Evolutionary conservation across 2,329 filamentous ascomycete species (phyloP).

Genomic region (Penicillium vulpinum): DNA sequence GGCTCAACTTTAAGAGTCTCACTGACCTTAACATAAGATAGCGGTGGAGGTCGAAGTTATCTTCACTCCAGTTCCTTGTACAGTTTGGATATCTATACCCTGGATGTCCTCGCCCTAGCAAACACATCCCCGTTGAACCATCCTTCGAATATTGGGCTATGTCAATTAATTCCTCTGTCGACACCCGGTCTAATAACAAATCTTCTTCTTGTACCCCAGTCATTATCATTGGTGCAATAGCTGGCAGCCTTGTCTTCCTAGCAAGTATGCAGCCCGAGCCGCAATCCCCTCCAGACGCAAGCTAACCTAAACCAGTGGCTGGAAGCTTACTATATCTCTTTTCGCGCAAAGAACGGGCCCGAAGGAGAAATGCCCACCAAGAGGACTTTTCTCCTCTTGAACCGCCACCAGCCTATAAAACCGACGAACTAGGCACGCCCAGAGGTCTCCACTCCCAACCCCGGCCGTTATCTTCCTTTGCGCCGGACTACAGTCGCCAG

Average conservation of each 20-base stretch:
- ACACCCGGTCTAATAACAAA: neutral
- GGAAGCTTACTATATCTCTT: constrained; percentile 21
- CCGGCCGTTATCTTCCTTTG: constrained; percentile 28
- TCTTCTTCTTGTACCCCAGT: neutral
- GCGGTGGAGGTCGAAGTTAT: neutral
- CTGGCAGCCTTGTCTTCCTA: constrained; percentile 6
- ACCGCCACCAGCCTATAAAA: constrained; percentile 21
- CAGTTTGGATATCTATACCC: neutral
- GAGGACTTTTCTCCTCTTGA: constrained; percentile 6
- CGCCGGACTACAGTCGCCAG: constrained; percentile 22
- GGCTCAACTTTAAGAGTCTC: neutral
- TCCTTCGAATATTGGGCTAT: neutral
- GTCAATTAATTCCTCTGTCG: neutral
- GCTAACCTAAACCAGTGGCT: constrained; percentile 17
- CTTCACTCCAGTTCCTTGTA: neutral
- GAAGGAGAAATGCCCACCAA: constrained; percentile 19
- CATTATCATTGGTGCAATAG: constrained; percentile 8
- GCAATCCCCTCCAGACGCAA: constrained; percentile 12
- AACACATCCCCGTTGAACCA: neutral
- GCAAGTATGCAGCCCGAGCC: constrained; percentile 10
- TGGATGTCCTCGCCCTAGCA: neutral
- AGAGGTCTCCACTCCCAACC: constrained; percentile 20
- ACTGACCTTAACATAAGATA: neutral
- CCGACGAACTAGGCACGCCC: constrained; percentile 8
- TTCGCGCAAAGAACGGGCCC: constrained; percentile 27